Evolutionary conservation across 768 basidiomycete genomes (phyloP), one percentile per base, ranked within the genome.

Genomic region (Melanogaster broomeanus): DNA sequence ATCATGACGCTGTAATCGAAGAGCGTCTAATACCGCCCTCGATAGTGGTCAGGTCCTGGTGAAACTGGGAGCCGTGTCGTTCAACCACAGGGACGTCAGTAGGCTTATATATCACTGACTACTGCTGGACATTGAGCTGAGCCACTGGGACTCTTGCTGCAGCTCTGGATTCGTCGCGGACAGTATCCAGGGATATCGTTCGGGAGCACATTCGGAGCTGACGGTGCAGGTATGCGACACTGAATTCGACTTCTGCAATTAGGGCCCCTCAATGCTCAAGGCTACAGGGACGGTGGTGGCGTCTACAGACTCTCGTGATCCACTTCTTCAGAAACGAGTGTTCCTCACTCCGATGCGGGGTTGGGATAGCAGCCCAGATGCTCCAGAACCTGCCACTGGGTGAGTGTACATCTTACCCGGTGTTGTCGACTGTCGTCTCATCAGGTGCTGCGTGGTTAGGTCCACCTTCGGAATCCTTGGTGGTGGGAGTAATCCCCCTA

Each of bases 161-260:
- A 92, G 88, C 72, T 89, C 11, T 92, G 90, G 90, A 82, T 88
- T 30, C 76, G 87, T 21, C 78, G 76, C 50, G 86, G 85, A 10
- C 69, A 73, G 61, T 90, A 92, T 59, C 88, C 89, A 0, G 73
- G 74, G 9, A 84, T 90, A 40, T 69, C 67, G 2, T 64, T 80
- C 27, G 88, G 81, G 16, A 79, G 73, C 47, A 79, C 82, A 16
- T 76, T 88, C 10, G 90, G 89, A 13, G 76, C 82, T 22, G 90
- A 92, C 58, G 89, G 85, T 21, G 88, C 85, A 65, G 90, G 89
- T 85, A 52, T 46, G 75, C 44, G 21, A 43, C 24, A 3, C 4
- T 31, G 24, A 19, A 24, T 35, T 11, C 39, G 2, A 18, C 28
- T 48, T 18, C n/a, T 42, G 27, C 22, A 27, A 39, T 22, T 24